A percentile compares a stretch with the other conserved stretches of the same genome.
Evolutionary conservation across 2,329 filamentous ascomycete genomes (phyloP).

Genomic region (Thermoascus crustaceus): DNA sequence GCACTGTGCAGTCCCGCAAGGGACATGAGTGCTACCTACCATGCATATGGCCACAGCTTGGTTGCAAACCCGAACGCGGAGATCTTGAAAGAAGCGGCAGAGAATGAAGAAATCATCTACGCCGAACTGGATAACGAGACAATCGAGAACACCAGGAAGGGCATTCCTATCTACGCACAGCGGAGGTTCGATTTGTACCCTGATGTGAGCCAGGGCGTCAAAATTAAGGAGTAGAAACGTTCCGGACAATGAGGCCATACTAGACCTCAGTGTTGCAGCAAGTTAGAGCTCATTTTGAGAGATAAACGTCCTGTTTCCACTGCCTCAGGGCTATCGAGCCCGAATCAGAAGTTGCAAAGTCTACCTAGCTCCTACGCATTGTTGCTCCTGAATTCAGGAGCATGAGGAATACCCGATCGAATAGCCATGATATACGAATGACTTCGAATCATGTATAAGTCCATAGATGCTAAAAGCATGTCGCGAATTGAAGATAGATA

Average conservation of each 20-base stretch:
- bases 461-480: no score
- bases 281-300: no score
- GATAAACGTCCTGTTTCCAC: no score
- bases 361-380: no score
- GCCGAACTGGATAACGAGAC: slow-evolving; percentile 60
- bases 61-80: slow-evolving; percentile 79
- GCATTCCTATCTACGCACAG: slow-evolving; percentile 77
- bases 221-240: slow-evolving; percentile 31
- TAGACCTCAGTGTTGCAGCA: no score
- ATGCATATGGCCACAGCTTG: slow-evolving; percentile 88
- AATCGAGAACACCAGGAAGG: slow-evolving; percentile 68
- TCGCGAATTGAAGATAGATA: no score
- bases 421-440: no score
- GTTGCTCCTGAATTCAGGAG: no score
- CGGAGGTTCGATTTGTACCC: slow-evolving; percentile 92
- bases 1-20: slow-evolving; percentile 85
- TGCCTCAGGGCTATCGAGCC: neutral
- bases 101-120: slow-evolving; percentile 67
- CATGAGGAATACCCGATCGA: no score
- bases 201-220: slow-evolving; percentile 63
- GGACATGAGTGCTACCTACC: slow-evolving; percentile 67
- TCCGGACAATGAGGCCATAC: no score
- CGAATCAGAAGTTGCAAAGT: no score
- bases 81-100: slow-evolving; percentile 70
- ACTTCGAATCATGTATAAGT: no score